phyloP scores from a whole-genome alignment of 2,329 filamentous ascomycete species.

The Colletotrichum orbiculare region DNA sequence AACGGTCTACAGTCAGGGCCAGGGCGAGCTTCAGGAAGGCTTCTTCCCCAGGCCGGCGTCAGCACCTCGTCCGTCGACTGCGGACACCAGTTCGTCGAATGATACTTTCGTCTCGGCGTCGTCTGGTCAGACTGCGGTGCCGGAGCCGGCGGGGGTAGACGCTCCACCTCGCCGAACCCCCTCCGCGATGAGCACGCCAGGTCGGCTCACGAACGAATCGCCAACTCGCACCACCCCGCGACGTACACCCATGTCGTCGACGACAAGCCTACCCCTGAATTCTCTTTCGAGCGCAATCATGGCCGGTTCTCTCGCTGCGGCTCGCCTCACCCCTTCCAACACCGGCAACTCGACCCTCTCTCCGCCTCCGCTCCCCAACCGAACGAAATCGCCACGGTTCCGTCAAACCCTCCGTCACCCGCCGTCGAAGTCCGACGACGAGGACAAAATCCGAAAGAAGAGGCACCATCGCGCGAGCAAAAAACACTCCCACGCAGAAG shows the following conservation, averaged over 20 bases:
- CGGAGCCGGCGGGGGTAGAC: neutral
- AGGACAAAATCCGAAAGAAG: conserved; percentile 61
- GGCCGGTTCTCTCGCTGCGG: conserved; percentile 77
- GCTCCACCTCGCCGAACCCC: conserved; percentile 9
- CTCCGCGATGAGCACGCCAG: conserved; percentile 18
- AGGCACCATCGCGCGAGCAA: conserved; percentile 60
- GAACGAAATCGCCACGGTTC: conserved; percentile 64
- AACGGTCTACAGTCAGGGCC: neutral
- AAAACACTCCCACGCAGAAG: conserved; percentile 82
- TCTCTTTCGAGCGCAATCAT: conserved; percentile 80
- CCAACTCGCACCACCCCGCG: conserved; percentile 50
- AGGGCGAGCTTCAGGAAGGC: neutral
- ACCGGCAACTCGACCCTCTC: conserved; percentile 51
- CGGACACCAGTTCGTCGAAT: conserved; percentile 39
- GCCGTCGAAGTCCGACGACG: conserved; percentile 62
- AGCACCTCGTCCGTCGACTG: conserved; percentile 37
- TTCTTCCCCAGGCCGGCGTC: neutral
- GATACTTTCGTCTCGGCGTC: conserved; percentile 46
- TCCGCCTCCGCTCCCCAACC: conserved; percentile 54
- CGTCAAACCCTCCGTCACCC: conserved; percentile 74
- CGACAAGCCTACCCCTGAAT: conserved; percentile 64
- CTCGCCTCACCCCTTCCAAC: conserved; percentile 59
- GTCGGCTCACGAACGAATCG: conserved; percentile 43
- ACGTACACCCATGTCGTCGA: conserved; percentile 42
- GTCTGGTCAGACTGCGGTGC: conserved; percentile 38